Base-by-base conservation (phyloP, 225 moss, liverwort and hornwort genomes). In the Polytrichum commune region DNA sequence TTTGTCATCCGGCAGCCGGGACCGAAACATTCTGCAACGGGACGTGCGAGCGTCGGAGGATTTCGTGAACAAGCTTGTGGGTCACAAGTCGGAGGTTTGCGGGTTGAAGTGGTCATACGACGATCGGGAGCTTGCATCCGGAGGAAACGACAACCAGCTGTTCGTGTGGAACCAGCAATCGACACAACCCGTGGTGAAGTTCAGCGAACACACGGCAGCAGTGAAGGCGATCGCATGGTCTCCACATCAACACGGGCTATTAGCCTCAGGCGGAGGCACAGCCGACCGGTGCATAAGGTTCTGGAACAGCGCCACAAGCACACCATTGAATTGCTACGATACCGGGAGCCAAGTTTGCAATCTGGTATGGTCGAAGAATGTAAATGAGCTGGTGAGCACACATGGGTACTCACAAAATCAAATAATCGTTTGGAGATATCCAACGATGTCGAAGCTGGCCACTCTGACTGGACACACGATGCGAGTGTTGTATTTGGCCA, bases 201-300 rank as follows among this genome's bases (percentile, higher is more conserved):
- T 98, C 77, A 98, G 97, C 80, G 97, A 98, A 76, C 97, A 98
- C 79, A 98, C 94, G 66, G 97, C 97, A 23, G 95, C 95, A 27
- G 97, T 98, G 54, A 98, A 98, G 78, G 97, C 97, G 25, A 98
- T 98, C 64, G 92, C 97, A 16, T 98, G 95, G 95, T 98, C 95
- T 18, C 97, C 97, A 28, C 97, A 98, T 58, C 97, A 98, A 69
- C 97, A 98, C 55, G 93, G 95, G 19, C 77, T 98, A 76, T 22
- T 98, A 70, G 97, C 97, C 38, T 98, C 97, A 0, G 97, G 97
- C 33, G 97, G 97, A 67, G 97, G 97, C 35, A 98, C 97, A 54
- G 95, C 95, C 2, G 97, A 98, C 68, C 88, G 97, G 16, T 95
- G 94, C 75, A 98, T 98, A 63, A 82, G 95, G 10, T 98, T 94